Percentiles rank a stretch among this genome's conserved stretches.
These are phyloP conservation scores for Bertia moriformis DNA, from an alignment of 2,329 filamentous ascomycete species.

Conservation along the genomic window DNA sequence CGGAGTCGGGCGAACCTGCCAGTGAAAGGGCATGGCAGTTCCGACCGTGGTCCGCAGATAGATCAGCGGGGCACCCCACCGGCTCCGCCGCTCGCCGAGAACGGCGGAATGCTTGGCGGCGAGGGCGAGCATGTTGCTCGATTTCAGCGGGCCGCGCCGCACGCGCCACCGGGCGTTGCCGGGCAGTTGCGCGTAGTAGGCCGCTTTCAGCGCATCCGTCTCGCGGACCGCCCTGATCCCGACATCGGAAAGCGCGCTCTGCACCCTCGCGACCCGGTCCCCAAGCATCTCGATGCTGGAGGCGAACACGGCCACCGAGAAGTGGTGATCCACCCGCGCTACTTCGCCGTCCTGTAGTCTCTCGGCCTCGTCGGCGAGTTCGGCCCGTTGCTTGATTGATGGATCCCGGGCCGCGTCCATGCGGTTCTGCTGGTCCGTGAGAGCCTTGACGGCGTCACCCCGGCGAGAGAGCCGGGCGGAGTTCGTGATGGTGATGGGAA, in stretches of 20 bases:
- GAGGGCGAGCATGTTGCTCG: background rate
- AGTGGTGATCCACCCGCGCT: background rate
- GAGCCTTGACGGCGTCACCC: no score
- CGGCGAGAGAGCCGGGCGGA: no score
- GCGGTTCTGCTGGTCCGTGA: no score
- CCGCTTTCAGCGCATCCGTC: background rate
- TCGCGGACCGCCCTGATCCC: background rate
- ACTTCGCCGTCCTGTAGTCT: no score
- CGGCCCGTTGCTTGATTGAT: background rate
- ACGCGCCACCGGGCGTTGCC: background rate
- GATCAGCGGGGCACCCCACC: background rate
- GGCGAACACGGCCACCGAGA: background rate
- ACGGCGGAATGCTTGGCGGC: background rate
- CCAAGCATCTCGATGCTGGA: background rate
- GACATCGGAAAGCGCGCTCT: background rate
- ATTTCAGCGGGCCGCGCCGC: background rate
- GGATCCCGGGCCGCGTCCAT: background rate
- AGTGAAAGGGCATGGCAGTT: background rate
- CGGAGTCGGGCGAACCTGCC: background rate
- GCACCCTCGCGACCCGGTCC: background rate
- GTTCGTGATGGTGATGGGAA: no score
- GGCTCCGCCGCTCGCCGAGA: background rate
- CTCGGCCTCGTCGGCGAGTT: no score
- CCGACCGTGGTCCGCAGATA: background rate
- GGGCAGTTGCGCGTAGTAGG: background rate